A percentile compares a stretch with the other conserved stretches of the same genome.
These are phyloP conservation scores for Metschnikowia dekortorum DNA, from an alignment of 805 yeast species.

Conservation along the genomic window DNA sequence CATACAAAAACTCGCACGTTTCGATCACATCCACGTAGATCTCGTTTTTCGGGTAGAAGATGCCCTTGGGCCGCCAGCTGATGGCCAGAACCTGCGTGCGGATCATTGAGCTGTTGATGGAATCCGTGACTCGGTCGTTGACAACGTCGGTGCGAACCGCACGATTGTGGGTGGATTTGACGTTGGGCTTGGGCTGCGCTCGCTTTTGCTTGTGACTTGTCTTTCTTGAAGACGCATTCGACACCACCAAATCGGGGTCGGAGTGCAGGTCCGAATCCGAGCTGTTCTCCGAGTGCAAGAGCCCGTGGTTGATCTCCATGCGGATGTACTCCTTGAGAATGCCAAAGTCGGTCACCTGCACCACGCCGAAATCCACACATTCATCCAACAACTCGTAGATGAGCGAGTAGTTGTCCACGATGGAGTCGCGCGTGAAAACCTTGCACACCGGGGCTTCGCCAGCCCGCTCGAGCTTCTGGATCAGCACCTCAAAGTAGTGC, in stretches of 20 bases:
- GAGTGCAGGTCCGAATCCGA: slow-evolving; percentile 9
- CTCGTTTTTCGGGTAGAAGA: slow-evolving; percentile 41
- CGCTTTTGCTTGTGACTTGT: background rate
- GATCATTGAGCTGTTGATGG: slow-evolving; percentile 64
- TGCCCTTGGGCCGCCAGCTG: slow-evolving; percentile 45
- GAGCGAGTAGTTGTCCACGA: slow-evolving; percentile 68
- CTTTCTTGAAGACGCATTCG: slow-evolving; percentile 6
- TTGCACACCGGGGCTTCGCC: background rate
- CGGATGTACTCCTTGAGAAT: slow-evolving; percentile 75
- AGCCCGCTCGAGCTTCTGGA: background rate
- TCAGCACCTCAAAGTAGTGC: slow-evolving; percentile 22
- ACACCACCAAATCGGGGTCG: slow-evolving; percentile 2
- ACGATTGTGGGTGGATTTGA: slow-evolving; percentile 37
- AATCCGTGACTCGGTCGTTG: slow-evolving; percentile 16
- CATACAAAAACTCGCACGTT: slow-evolving; percentile 33
- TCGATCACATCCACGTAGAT: slow-evolving; percentile 41
- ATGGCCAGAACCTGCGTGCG: slow-evolving; percentile 65
- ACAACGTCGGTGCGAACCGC: slow-evolving; percentile 32
- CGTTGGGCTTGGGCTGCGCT: slow-evolving; percentile 1
- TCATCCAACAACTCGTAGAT: slow-evolving; percentile 84
- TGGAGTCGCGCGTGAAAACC: slow-evolving; percentile 36
- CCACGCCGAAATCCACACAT: slow-evolving; percentile 83
- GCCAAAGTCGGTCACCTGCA: slow-evolving; percentile 77
- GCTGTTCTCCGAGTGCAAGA: slow-evolving; percentile 4
- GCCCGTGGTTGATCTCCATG: slow-evolving; percentile 35